These are phyloP conservation scores for Adansonia gregorii DNA, from an alignment of 441 rosid species.

Conservation along the genomic window DNA sequence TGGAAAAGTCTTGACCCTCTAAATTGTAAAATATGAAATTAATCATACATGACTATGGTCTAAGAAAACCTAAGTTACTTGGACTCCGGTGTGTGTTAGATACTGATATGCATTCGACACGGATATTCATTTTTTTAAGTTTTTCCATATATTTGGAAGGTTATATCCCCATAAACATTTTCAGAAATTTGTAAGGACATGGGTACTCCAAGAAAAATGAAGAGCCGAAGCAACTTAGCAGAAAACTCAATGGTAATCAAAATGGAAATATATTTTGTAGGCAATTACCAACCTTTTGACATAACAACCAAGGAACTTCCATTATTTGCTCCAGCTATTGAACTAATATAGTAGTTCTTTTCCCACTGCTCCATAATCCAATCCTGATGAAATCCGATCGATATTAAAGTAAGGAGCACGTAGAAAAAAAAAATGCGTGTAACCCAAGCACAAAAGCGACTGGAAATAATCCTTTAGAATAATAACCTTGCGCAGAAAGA, in stretches of 20 bases:
- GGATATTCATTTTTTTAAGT: not conserved
- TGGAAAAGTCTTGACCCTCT: no score
- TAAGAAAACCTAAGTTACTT: not conserved
- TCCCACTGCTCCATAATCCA: slow-evolving; percentile 93
- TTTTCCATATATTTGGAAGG: not conserved
- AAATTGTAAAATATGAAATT: no score
- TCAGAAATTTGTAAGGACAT: not conserved
- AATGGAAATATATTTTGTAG: not conserved
- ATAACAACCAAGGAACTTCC: slow-evolving; percentile 51
- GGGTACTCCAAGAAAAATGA: not conserved
- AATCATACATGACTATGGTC: no score
- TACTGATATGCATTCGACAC: not conserved
- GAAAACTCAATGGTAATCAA: not conserved
- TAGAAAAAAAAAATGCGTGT: no score
- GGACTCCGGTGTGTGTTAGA: not conserved
- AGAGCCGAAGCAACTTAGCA: not conserved
- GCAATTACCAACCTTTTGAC: slow-evolving; percentile 63
- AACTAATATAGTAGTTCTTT: slow-evolving; percentile 72
- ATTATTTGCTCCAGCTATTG: slow-evolving; percentile 58
- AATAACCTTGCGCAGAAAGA: slow-evolving; percentile 83
- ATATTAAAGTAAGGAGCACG: slow-evolving; percentile 18
- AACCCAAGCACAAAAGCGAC: slow-evolving; percentile 11
- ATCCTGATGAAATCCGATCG: slow-evolving; percentile 50
- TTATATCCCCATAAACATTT: not conserved
- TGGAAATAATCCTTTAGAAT: slow-evolving; percentile 23